Conservation (phyloP, 768 basidiomycete genomes). For the Xerocomus brunneocitrinus region DNA sequence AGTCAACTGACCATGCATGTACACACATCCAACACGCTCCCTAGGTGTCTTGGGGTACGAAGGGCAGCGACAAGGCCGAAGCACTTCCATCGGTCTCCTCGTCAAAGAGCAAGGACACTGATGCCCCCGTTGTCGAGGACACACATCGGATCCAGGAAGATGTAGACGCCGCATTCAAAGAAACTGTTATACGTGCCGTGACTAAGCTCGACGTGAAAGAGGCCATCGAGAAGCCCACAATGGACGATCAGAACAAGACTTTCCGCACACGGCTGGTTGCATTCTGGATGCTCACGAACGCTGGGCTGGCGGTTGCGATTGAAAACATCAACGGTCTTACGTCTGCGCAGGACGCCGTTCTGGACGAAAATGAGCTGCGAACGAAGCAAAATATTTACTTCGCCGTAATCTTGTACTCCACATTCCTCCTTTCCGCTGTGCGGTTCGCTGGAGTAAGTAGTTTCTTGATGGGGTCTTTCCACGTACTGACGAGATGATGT, state of each 20-base stretch:
- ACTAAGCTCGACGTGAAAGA: slow-evolving; percentile 69
- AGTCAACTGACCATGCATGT: slow-evolving; percentile 14
- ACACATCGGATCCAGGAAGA: slow-evolving; percentile 80
- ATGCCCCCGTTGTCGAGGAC: slow-evolving; percentile 80
- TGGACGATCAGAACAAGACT: slow-evolving; percentile 88
- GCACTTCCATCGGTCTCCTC: slow-evolving; percentile 86
- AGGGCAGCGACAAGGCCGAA: slow-evolving; percentile 92
- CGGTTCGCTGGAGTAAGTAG: slow-evolving; percentile 71
- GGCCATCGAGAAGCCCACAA: slow-evolving; percentile 67
- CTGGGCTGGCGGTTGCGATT: slow-evolving; percentile 65
- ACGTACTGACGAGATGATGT: slow-evolving; percentile 3
- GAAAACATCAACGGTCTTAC: slow-evolving; percentile 68
- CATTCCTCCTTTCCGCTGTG: slow-evolving; percentile 65
- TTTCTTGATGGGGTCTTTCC: background rate
- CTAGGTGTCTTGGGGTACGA: slow-evolving; percentile 90
- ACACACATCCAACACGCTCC: background rate
- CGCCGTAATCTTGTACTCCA: slow-evolving; percentile 73
- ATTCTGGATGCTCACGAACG: slow-evolving; percentile 76
- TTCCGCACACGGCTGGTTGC: slow-evolving; percentile 88
- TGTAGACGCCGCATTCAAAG: slow-evolving; percentile 87
- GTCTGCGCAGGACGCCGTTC: slow-evolving; percentile 32
- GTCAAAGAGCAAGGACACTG: slow-evolving; percentile 71
- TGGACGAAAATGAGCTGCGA: slow-evolving; percentile 40
- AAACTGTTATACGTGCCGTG: slow-evolving; percentile 83
- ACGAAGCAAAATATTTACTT: slow-evolving; percentile 64